Evolutionary conservation across 108 stramenopile species (phyloP), one percentile per base, ranked within the genome.

Genomic region (Skeletonema potamos): DNA sequence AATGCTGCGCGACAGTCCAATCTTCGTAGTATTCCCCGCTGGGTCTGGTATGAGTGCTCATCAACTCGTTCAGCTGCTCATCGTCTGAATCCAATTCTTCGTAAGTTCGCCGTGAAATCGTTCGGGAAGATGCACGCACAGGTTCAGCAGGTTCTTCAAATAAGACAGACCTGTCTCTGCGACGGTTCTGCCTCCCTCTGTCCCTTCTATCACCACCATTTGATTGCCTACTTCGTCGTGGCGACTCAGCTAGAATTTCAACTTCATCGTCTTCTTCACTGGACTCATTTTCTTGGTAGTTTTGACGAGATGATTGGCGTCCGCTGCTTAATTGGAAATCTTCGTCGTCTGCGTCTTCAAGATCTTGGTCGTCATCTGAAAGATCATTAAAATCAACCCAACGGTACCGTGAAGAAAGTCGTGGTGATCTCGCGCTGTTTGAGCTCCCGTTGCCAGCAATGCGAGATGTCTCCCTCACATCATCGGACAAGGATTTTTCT

Each of bases 11-110:
- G 13, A 58, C 39, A 1, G 37, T 80, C 76, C 88, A 94, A 73
- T 94, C 93, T 18, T 73, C 68, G 20, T 66, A 46, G 62, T 82
- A 87, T 20, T 85, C 72, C 1, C 93, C 93, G 26, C 85, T 81
- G 10, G 93, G 87, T 27, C 77, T 79, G 24, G 88, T 90, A 73
- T 91, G 89, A 15, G 89, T 82, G 34, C 87, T 89, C 58, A 94
- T 62, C 37, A 86, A 55, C 64, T 91, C 80, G 12, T 73, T 83
- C 27, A 75, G 57, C 27, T 70, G 61, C 37, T 88, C 89, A 39
- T 84, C 86, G 33, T 88, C 86, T 15, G 80, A 87, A 37, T 70
- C 84, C 27, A 75, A 34, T 59, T 84, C 76, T 22, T 65, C 15
- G 37, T 69, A 68, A 7, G 18, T 46, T 44, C 62, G 17, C 29